Base-by-base conservation (phyloP, 1,284 basidiomycete genomes). In the Flammula alnicola region DNA sequence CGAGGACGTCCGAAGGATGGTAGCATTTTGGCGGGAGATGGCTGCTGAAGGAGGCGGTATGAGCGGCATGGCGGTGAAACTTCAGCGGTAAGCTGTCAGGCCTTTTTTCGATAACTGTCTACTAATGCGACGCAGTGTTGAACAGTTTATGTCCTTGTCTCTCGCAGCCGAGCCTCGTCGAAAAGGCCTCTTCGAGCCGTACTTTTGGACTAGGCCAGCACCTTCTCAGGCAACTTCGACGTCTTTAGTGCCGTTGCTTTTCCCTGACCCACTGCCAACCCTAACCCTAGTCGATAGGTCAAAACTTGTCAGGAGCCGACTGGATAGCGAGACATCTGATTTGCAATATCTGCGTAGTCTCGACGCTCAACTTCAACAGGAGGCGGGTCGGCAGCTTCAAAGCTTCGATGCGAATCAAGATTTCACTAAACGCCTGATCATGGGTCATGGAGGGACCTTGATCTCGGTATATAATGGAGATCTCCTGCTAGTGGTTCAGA, bases 71-170 rank as follows among this genome's bases (percentile, higher is more conserved):
- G 77, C 81, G 23, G 63, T 71, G 9, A 88, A 87, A 56, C 86
- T 87, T 59, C 73, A 81, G 52, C 73, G 83, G 86, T 86, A 62
- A 33, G 81, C 66, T 27, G 47, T 9, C 52, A 30, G 16, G 35
- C 23, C 49, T 50, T 43, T 31, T 17, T 30, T 54, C 38, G 19
- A 19, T 38, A 35, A 40, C 47, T 47, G 19, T n/a, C 43, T 8
- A 40, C 32, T 49, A 27, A 16, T 36, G 12, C 17, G 41, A 40
- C 29, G 8, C 46, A 91, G 88, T n/a, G 71, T 89, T 51, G 83
- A 89, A 11, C 85, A 89, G 53, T 90, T 88, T 59, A 86, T 88
- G 78, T 81, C 85, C 0, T 74, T 91, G 9, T 93, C 90, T 2
- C 67, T 90, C 32, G 83, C 85, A 20, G 81, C 84, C 11, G 90